Evolutionary conservation across 176 grass and related monocot genomes (phyloP), one percentile per base, ranked within the genome.

Genomic region (Musa itinerans): DNA sequence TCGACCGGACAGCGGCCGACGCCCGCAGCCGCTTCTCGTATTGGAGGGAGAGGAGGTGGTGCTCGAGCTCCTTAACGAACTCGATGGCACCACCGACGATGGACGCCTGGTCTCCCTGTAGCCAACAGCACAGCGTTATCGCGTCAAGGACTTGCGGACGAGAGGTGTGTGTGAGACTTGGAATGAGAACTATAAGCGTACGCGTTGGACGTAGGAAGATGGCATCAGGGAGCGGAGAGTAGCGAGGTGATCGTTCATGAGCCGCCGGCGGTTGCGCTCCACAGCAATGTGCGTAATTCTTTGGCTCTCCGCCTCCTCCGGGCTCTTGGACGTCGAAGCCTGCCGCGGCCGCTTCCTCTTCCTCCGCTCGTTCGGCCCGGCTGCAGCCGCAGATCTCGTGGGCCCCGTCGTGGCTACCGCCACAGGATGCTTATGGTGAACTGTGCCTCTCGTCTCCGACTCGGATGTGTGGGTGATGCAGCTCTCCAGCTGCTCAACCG

Each of bases 241-340:
- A 34, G 89, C 84, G 61, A 99, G 90, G 74, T 99, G 89, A 63
- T 92, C 91, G 51, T 99, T 99, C 96, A 99, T 99, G 66, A 99
- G 91, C 50, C 88, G 90, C 14, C 96, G 88, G 3, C 96, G 96
- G 86, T 99, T 99, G 65, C 96, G 90, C 83, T 99, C 96, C 1
- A 99, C 88, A 22, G 86, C 87, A 76, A 99, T 99, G 86, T 99
- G 96, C 2, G 96, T 87, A 82, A 90, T 94, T 72, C 96, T 87
- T 80, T 99, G 96, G 81, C 64, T 91, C 89, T 99, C 96, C 19
- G 86, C 83, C 83, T 92, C 90, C 85, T 86, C 86, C 1, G 86
- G 69, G 81, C 89, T 94, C 86, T 87, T 94, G 11, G 85, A 71
- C 66, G 89, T 79, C 79, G 76, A 78, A 70, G 54, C 61, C 69